These are phyloP conservation scores for Acacia concinna DNA, from an alignment of 331 rosid genomes.

Conservation along the genomic window DNA sequence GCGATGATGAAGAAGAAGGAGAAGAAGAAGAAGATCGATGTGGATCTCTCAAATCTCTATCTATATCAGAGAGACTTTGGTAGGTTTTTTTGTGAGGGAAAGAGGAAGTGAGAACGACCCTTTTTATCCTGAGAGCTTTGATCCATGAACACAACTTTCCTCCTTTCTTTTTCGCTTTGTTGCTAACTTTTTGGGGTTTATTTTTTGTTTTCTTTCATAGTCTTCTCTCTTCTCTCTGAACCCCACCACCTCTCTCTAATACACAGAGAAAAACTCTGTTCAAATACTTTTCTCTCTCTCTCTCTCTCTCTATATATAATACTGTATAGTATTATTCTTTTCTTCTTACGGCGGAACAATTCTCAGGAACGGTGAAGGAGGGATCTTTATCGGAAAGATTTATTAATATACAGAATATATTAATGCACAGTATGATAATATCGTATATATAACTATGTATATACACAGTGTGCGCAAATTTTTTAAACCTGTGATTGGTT, in stretches of 20 bases:
- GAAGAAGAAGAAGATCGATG: slow-evolving; percentile 25
- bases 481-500: slow-evolving; percentile 41
- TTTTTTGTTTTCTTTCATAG: background rate
- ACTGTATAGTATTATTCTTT: slow-evolving; percentile 48
- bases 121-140: slow-evolving; percentile 40
- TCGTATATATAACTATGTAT: background rate
- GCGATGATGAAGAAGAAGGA: background rate
- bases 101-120: slow-evolving; percentile 34
- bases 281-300: no score
- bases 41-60: slow-evolving; percentile 21
- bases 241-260: slow-evolving; percentile 55
- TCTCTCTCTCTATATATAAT: background rate
- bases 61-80: background rate
- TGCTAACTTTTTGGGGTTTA: slow-evolving; percentile 48
- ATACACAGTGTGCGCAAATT: background rate
- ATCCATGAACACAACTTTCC: slow-evolving; percentile 45
- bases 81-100: slow-evolving; percentile 42
- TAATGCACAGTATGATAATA: background rate
- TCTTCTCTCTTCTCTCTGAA: slow-evolving; percentile 26
- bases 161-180: slow-evolving; percentile 51
- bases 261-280: no score
- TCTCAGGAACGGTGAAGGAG: slow-evolving; percentile 24
- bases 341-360: slow-evolving; percentile 70
- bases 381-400: background rate
- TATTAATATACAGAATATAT: background rate